Evolutionary conservation across 768 basidiomycete genomes (phyloP), one percentile per base, ranked within the genome.

Genomic region (Naganishia friedmannii): DNA sequence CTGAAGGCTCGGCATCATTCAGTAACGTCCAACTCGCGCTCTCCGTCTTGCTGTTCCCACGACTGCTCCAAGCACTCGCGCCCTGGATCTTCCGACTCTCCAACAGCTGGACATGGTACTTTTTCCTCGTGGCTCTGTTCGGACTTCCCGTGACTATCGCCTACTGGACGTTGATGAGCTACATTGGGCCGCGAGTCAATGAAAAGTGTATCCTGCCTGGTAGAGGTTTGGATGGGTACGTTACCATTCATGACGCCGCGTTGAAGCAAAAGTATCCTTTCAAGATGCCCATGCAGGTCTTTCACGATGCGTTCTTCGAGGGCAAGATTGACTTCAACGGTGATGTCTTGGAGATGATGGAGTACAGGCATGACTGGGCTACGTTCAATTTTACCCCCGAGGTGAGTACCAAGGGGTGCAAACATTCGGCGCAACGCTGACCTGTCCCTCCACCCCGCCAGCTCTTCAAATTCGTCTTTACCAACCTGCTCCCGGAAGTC

Each of bases 251-350:
- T 71, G 92, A 95, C 83, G 82, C 83, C 0, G 89, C 88, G 70
- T 86, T 98, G 79, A 90, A 88, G 84, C 84, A 85, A 34, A 84
- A 87, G 70, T 98, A 94, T 83, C 82, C 86, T 37, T 66, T 67
- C 23, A 98, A 96, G 83, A 97, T 99, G 69, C 93, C 93, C 65
- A 94, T 96, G 89, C 95, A 99, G 83, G 83, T 90, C 74, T 95
- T 96, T 85, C 89, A 98, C 79, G 96, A 99, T 84, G 91, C 92
- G 73, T 98, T 90, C 83, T 97, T 99, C 80, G 93, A 94, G 60
- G 89, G 89, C 58, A 97, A 97, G 83, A 87, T 94, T 71, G 94
- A 97, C 68, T 90, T 99, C 81, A 99, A 97, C 48, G 60, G 91
- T 70, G 96, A 99, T 78, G 88, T 97, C 51, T 84, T 99, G 73